A percentile compares a stretch with the other conserved stretches of the same genome.
phyloP scores from a whole-genome alignment of 2,329 filamentous ascomycete species.

The Botrytis porri region DNA sequence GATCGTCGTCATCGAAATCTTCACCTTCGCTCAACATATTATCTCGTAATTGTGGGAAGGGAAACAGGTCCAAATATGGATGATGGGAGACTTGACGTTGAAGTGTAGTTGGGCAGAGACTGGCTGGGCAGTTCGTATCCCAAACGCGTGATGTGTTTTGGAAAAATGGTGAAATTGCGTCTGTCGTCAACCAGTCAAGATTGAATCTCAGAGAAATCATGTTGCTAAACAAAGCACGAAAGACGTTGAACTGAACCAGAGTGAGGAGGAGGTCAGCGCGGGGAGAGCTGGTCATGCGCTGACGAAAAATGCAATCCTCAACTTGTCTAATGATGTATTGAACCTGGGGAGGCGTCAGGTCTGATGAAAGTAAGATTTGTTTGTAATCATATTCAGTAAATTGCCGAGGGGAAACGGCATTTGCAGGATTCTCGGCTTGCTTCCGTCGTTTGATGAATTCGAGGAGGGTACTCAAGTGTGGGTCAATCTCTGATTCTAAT shows the following conservation, averaged over 20 bases:
- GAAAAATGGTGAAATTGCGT: neutral
- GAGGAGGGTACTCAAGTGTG: neutral
- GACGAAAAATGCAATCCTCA: neutral
- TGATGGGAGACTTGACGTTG: neutral
- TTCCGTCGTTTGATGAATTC: neutral
- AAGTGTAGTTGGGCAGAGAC: neutral
- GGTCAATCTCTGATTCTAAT: neutral
- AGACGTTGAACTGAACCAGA: neutral
- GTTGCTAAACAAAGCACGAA: neutral
- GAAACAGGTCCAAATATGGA: neutral
- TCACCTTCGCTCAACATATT: neutral
- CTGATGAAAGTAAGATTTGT: neutral
- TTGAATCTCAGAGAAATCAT: neutral
- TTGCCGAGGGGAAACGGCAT: neutral
- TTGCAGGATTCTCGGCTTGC: neutral
- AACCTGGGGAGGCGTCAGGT: neutral
- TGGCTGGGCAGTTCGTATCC: neutral
- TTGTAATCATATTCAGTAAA: neutral
- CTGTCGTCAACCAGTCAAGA: neutral
- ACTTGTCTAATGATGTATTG: neutral
- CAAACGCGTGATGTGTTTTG: neutral
- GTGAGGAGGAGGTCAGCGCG: neutral
- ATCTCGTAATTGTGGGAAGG: neutral
- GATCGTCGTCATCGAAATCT: neutral
- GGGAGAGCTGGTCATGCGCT: neutral